Conservation (phyloP, 2,329 filamentous ascomycete species). For the Talaromyces verruculosus region DNA sequence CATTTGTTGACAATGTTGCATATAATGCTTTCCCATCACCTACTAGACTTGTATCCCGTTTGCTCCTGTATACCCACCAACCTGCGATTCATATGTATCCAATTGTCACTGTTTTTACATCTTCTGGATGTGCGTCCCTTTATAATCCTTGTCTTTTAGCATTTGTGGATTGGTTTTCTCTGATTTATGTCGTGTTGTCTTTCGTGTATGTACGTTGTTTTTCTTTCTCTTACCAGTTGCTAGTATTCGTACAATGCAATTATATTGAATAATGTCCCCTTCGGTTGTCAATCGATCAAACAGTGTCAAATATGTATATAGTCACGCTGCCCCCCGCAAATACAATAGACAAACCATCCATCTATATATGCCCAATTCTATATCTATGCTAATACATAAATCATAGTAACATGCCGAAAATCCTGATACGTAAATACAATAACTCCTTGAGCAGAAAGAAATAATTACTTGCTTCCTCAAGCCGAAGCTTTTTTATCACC, state of each 20-base stretch:
- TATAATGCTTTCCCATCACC: neutral
- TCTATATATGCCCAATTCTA: neutral
- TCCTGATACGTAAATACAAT: neutral
- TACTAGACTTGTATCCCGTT: slow-evolving; percentile 6
- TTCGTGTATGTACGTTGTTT: neutral
- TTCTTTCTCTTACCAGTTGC: neutral
- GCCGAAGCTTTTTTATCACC: neutral
- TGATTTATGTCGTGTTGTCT: neutral
- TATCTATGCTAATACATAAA: neutral
- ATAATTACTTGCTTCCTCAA: neutral
- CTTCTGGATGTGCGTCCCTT: neutral
- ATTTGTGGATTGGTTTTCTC: neutral
- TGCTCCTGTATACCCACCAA: slow-evolving; percentile 9
- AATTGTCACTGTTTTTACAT: neutral
- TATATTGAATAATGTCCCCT: neutral
- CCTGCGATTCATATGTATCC: neutral
- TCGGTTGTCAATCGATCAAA: neutral
- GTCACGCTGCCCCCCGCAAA: neutral
- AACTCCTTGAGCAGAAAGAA: neutral
- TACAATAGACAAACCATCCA: neutral
- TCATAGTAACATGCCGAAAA: neutral
- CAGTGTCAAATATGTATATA: neutral
- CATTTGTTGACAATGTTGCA: neutral
- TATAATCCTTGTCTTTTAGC: neutral
- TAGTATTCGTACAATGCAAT: neutral